Percentiles rank a stretch among this genome's conserved stretches.
Conservation (phyloP, 768 basidiomycete genomes). For the Suillus placidus region DNA sequence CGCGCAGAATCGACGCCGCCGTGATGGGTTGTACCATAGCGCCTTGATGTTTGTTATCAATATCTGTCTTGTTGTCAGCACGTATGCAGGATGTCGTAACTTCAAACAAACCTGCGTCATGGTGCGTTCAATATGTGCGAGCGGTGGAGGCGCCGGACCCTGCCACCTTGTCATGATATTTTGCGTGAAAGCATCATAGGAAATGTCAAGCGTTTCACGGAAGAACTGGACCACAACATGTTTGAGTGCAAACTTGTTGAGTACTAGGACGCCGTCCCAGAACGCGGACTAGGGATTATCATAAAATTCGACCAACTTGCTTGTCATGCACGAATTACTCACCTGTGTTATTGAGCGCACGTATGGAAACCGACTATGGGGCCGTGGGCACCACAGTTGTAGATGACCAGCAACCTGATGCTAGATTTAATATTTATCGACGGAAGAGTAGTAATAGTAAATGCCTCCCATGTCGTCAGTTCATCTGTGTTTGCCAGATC, state of each 20-base stretch:
- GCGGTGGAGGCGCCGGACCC: conserved; percentile 37
- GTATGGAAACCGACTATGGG: conserved; percentile 51
- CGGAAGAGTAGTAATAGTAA: conserved; percentile 5
- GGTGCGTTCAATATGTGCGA: conserved; percentile 44
- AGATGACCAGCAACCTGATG: conserved; percentile 53
- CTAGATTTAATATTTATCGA: background rate
- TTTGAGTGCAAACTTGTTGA: conserved; percentile 50
- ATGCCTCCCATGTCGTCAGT: conserved; percentile 67
- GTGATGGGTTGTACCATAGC: conserved; percentile 68
- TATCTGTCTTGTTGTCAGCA: conserved; percentile 42
- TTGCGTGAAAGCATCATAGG: conserved; percentile 49
- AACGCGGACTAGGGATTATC: conserved; percentile 51
- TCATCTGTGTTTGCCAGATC: conserved; percentile 46
- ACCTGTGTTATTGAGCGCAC: conserved; percentile 69
- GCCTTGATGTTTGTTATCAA: conserved; percentile 60
- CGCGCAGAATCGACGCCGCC: conserved; percentile 65
- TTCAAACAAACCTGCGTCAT: conserved; percentile 37
- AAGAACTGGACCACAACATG: conserved; percentile 71
- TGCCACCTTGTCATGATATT: conserved; percentile 43
- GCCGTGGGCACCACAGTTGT: conserved; percentile 48
- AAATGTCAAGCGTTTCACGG: conserved; percentile 59
- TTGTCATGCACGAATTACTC: conserved; percentile 16
- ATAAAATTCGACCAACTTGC: conserved; percentile 7
- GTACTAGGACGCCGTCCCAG: conserved; percentile 56
- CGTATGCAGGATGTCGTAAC: background rate